These are phyloP conservation scores for Monotropa hypopitys DNA, from an alignment of 179 eudicot species.

Conservation along the genomic window DNA sequence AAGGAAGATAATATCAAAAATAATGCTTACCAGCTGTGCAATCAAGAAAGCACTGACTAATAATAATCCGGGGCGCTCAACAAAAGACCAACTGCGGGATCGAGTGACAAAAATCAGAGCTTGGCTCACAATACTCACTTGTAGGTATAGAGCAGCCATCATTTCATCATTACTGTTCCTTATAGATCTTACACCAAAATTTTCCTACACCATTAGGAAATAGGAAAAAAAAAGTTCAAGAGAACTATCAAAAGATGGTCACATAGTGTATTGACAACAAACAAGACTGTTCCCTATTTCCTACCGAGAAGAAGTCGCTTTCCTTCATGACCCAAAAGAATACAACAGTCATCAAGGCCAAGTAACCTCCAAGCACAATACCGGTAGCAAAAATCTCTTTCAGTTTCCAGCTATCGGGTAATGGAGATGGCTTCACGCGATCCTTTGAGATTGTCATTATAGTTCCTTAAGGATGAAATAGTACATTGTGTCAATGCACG, in stretches of 20 bases:
- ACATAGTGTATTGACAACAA: background rate
- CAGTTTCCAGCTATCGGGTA: slow-evolving; percentile 85
- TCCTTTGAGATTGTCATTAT: slow-evolving; percentile 95
- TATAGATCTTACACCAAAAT: slow-evolving; percentile 20
- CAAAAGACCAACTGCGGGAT: slow-evolving; percentile 43
- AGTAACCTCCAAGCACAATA: slow-evolving; percentile 59
- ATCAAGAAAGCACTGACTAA: slow-evolving; percentile 26
- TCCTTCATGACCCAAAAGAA: slow-evolving; percentile 31
- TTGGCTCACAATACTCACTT: slow-evolving; percentile 47
- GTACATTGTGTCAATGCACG: background rate
- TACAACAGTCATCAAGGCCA: slow-evolving; percentile 51
- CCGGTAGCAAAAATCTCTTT: slow-evolving; percentile 80
- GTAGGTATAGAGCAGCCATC: slow-evolving; percentile 43
- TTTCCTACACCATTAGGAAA: slow-evolving; percentile 9
- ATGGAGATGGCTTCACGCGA: slow-evolving; percentile 80
- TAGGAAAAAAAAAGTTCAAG: background rate
- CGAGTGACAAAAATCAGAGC: slow-evolving; percentile 44
- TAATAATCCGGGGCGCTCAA: slow-evolving; percentile 39
- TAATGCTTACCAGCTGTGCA: slow-evolving; percentile 35
- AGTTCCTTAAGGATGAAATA: slow-evolving; percentile 29
- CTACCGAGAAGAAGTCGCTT: slow-evolving; percentile 28
- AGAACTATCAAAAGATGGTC: background rate
- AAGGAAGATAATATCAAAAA: background rate
- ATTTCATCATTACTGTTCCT: slow-evolving; percentile 14
- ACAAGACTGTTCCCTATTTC: background rate